Evolutionary conservation across 2,329 filamentous ascomycete species (phyloP).

Genomic region (Parafenestella ontariensis): DNA sequence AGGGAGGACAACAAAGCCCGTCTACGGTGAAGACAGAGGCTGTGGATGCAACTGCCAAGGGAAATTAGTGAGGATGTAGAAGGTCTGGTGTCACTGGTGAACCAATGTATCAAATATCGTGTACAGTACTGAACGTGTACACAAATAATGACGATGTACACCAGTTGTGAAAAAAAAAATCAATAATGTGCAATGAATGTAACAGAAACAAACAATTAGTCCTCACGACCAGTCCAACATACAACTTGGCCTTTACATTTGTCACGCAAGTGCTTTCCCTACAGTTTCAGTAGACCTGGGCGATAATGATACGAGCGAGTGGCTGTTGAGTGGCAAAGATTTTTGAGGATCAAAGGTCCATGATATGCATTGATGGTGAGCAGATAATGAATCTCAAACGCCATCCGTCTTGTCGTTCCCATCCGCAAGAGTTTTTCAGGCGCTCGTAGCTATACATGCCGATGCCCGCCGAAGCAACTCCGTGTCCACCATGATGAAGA

Average conservation of each 20-base stretch:
- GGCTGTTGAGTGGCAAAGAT: slow-evolving; percentile 7
- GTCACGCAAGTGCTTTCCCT: too few species aligned
- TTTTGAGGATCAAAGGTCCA: slow-evolving; percentile 41
- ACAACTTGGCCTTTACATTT: too few species aligned
- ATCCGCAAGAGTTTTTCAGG: slow-evolving; percentile 49
- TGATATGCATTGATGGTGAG: slow-evolving; percentile 52
- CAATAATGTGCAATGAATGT: background rate
- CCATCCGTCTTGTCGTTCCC: slow-evolving; percentile 48
- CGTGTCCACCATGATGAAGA: slow-evolving; percentile 42
- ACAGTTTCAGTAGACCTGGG: too few species aligned
- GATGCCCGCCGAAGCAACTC: slow-evolving; percentile 45
- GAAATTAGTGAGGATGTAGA: background rate
- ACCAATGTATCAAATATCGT: background rate
- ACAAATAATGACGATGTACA: background rate
- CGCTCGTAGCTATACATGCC: slow-evolving; percentile 50
- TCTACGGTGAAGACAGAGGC: background rate
- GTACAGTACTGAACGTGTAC: background rate
- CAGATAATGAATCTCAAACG: slow-evolving; percentile 49
- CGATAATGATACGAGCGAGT: background rate
- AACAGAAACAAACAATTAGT: background rate
- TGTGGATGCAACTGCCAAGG: background rate
- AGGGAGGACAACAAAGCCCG: background rate
- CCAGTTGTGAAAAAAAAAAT: background rate
- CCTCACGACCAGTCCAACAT: background rate
- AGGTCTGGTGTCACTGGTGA: too few species aligned